phyloP scores from a whole-genome alignment of 371 early-diverging fungal genomes.

The Circinella minor region DNA sequence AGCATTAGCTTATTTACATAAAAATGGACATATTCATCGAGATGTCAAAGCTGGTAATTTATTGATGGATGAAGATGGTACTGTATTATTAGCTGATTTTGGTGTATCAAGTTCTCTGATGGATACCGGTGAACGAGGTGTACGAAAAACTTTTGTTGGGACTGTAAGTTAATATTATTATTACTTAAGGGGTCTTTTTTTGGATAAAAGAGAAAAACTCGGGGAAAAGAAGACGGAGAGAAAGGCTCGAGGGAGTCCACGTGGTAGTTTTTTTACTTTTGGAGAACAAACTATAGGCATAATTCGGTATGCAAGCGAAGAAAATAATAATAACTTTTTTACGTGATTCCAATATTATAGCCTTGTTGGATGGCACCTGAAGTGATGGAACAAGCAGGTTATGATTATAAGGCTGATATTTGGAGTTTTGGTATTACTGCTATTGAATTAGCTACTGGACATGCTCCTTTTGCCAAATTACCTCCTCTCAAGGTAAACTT shows the following conservation, averaged over 20 bases:
- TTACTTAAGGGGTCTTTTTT: too few species aligned
- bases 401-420: slow-evolving; percentile 91
- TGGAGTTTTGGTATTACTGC: slow-evolving; percentile 95
- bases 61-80: slow-evolving; percentile 81
- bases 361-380: slow-evolving; percentile 95
- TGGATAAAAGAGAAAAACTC: too few species aligned
- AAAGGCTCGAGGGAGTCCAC: not conserved
- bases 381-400: slow-evolving; percentile 78
- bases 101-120: slow-evolving; percentile 85
- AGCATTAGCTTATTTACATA: slow-evolving; percentile 87
- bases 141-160: slow-evolving; percentile 91
- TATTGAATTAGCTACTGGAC: slow-evolving; percentile 87
- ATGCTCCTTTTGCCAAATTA: slow-evolving; percentile 91
- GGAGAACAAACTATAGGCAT: not conserved
- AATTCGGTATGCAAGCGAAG: too few species aligned
- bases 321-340: too few species aligned
- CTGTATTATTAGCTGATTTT: slow-evolving; percentile 88
- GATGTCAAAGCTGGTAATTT: slow-evolving; percentile 94
- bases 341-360: not conserved
- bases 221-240: too few species aligned
- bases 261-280: slow-evolving; percentile 2
- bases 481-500: slow-evolving; percentile 85
- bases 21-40: slow-evolving; percentile 88
- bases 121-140: slow-evolving; percentile 79
- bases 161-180: slow-evolving; percentile 44